Base-by-base conservation (phyloP, 139 green algal genomes). In the Picochlorum sp. region DNA sequence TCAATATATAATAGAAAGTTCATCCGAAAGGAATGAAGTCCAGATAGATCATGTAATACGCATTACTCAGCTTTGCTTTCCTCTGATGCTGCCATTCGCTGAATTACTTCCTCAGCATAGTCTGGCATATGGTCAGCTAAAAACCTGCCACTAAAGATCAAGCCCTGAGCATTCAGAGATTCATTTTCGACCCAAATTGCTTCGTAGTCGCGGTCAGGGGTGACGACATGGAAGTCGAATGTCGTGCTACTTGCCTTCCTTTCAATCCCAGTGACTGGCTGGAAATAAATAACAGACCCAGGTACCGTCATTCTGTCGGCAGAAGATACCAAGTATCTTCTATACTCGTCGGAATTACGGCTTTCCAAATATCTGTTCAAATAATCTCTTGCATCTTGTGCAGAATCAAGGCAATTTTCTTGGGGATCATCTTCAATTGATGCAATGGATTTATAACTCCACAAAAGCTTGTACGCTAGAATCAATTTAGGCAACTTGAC, bases 71-170 rank as follows among this genome's bases (percentile, higher is more conserved):
- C 7, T 14, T 41, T 41, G 34, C 34, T 41, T 41, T 41, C 7
- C 8, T 11, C 5, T 41, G 34, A 41, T 41, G 34, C 34, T 41
- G 34, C 34, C 34, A 41, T 41, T 41, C 34, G 7, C 5, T 14
- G 34, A 11, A 41, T 41, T 41, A 59, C 51, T 18, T 15, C 51
- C 15, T 20, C 51, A 18, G 23, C 23, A 59, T 18, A 34, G 23
- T 59, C 51, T 38, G 51, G 51, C 51, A 59, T 59, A 28, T 59
- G 51, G 23, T 59, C 51, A 16, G 51, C 21, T 26, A 59, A 18
- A 11, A 59, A 30, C 1, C 51, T 59, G 15, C 51, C 51, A 41
- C 51, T 59, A 18, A 59, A 38, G 14, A 38, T 20, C 13, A 59
- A 34, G 3, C 51, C 51, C 23, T 59, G 21, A 30, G 21, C 23